Evolutionary conservation across 1,139 yeast genomes (phyloP).

Genomic region (Magnusiomyces suaveolens): DNA sequence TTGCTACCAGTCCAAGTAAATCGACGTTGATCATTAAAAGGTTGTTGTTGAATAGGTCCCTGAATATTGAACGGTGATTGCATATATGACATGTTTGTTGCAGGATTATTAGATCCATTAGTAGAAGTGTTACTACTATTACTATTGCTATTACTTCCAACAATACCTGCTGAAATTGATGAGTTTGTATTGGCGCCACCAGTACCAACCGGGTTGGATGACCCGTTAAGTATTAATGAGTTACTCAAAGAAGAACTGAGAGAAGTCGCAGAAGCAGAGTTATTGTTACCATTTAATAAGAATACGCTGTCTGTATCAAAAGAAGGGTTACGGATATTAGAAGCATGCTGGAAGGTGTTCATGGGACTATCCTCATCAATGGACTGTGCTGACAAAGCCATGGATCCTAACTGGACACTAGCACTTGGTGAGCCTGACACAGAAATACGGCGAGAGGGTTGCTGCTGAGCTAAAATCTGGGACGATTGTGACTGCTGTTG

Average conservation of each 20-base stretch:
- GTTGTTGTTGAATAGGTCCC: background rate
- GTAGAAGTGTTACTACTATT: background rate
- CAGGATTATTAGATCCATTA: background rate
- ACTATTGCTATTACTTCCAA: background rate
- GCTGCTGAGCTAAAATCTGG: background rate
- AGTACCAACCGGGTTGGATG: background rate
- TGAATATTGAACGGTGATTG: slow-evolving; percentile 1
- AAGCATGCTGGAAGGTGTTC: background rate
- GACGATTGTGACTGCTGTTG: background rate
- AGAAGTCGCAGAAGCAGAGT: background rate
- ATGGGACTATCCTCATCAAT: background rate
- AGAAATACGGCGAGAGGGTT: background rate
- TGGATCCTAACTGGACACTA: background rate
- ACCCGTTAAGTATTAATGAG: background rate
- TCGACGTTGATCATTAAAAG: slow-evolving; percentile 1
- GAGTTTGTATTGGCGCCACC: background rate
- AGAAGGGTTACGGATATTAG: background rate
- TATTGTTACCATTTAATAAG: background rate
- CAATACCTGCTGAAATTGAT: background rate
- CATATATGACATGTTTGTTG: background rate
- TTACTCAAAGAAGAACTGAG: background rate
- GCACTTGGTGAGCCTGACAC: slow-evolving; percentile 1
- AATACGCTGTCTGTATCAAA: background rate
- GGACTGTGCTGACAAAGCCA: background rate
- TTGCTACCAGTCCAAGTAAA: background rate